These are phyloP conservation scores for Emydomyces testavorans DNA, from an alignment of 2,329 filamentous ascomycete species.

Conservation along the genomic window DNA sequence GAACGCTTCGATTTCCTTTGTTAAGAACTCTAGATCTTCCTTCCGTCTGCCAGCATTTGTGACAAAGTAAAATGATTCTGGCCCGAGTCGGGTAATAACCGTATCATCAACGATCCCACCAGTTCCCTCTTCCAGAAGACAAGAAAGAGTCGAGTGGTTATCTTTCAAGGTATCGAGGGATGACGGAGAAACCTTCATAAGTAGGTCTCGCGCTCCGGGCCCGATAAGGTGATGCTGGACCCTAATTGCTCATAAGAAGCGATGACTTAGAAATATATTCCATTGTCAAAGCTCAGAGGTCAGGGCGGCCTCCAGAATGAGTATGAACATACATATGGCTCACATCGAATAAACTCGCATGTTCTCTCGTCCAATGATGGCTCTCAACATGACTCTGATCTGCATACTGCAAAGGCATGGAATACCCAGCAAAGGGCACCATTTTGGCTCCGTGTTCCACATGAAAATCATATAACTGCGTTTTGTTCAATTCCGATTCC, in stretches of 20 bases:
- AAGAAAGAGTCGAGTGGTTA: constrained; percentile 71
- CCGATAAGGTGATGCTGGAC: constrained; percentile 76
- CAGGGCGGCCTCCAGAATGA: not conserved
- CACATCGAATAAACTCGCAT: constrained; percentile 89
- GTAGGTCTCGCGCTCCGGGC: constrained; percentile 64
- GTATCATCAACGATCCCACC: constrained; percentile 94
- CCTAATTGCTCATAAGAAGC: constrained; percentile 29
- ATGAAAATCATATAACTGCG: constrained; percentile 69
- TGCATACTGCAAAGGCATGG: constrained; percentile 85
- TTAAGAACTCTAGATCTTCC: constrained; percentile 73
- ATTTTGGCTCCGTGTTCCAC: constrained; percentile 73
- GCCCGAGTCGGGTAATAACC: constrained; percentile 68
- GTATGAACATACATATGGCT: constrained; percentile 65
- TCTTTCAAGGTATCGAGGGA: constrained; percentile 51
- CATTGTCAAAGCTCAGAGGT: not conserved
- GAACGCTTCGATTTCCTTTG: constrained; percentile 54
- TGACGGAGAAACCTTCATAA: constrained; percentile 74
- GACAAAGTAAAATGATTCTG: constrained; percentile 76
- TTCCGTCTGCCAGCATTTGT: constrained; percentile 87
- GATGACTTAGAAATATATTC: not conserved
- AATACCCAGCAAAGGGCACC: constrained; percentile 88
- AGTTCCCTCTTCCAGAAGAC: constrained; percentile 62
- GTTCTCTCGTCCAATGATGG: constrained; percentile 77
- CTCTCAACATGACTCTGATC: constrained; percentile 68
- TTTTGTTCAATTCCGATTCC: constrained; percentile 35